Conservation (phyloP, 1,284 basidiomycete species). For the Megacollybia platyphylla region DNA sequence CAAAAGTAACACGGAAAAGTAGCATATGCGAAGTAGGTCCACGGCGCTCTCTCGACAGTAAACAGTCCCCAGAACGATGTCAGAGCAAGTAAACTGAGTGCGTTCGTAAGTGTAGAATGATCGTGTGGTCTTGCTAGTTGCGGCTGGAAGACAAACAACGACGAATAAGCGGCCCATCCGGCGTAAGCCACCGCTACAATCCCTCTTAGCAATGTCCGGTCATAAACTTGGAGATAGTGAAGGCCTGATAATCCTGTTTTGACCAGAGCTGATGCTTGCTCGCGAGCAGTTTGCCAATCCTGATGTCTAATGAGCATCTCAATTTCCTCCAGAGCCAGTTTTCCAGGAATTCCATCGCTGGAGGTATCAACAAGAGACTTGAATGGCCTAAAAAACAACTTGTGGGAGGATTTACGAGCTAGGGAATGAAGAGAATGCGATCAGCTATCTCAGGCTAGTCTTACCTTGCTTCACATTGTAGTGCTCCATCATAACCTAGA, state of each 20-base stretch:
- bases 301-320: slow-evolving; percentile 28
- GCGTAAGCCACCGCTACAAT: slow-evolving; percentile 67
- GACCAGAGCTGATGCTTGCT: slow-evolving; percentile 42
- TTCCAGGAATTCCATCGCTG: slow-evolving; percentile 10
- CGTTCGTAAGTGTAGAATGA: too few relatives aligned
- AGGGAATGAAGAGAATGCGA: slow-evolving; percentile 5
- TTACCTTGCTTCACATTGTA: slow-evolving; percentile 70
- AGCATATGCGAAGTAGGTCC: slow-evolving; percentile 70
- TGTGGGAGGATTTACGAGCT: slow-evolving; percentile 51
- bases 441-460: slow-evolving; percentile 6
- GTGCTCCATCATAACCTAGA: slow-evolving; percentile 63
- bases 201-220: slow-evolving; percentile 58
- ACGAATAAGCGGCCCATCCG: slow-evolving; percentile 66
- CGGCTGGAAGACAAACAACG: slow-evolving; percentile 37
- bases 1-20: slow-evolving; percentile 72
- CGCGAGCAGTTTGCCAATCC: slow-evolving; percentile 38
- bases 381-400: slow-evolving; percentile 55
- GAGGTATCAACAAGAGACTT: slow-evolving; percentile 17
- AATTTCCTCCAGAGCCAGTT: slow-evolving; percentile 23
- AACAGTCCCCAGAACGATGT: slow-evolving; percentile 39
- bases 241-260: slow-evolving; percentile 49
- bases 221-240: slow-evolving; percentile 80
- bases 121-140: too few relatives aligned
- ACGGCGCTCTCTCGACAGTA: slow-evolving; percentile 50
- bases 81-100: slow-evolving; percentile 12